Percentiles rank a stretch among this genome's conserved stretches.
These are phyloP conservation scores for Aechmea fasciata DNA, from an alignment of 176 grass and related monocot genomes.

Conservation along the genomic window DNA sequence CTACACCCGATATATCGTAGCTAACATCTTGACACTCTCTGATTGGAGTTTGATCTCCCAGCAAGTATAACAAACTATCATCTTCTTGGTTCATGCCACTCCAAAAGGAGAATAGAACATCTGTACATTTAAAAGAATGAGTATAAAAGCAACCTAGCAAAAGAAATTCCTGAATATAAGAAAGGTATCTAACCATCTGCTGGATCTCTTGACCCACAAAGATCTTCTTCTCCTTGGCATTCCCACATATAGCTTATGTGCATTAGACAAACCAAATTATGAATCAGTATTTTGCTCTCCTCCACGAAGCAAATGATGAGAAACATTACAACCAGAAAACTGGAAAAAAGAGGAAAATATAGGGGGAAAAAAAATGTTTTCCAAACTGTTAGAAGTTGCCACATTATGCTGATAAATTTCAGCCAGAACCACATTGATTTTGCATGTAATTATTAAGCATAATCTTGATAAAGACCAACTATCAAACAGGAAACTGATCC, in stretches of 20 bases:
- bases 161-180: constrained; percentile 11
- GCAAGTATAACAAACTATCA: constrained; percentile 21
- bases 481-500: not conserved
- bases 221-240: constrained; percentile 29
- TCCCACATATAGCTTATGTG: constrained; percentile 30
- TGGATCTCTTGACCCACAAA: constrained; percentile 18
- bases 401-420: not conserved
- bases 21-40: constrained; percentile 27
- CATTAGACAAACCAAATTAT: constrained; percentile 10
- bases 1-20: constrained; percentile 4
- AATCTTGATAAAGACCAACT: not conserved
- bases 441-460: not conserved
- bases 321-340: not conserved
- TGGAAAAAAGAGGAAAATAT: not conserved
- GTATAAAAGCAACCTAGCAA: not conserved
- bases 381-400: not conserved
- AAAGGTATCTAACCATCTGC: constrained; percentile 20
- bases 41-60: constrained; percentile 38
- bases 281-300: constrained; percentile 7
- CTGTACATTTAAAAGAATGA: constrained; percentile 12
- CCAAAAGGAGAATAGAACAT: constrained; percentile 24
- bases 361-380: not conserved
- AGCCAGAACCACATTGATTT: not conserved
- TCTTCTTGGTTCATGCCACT: constrained; percentile 22
- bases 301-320: not conserved